A percentile compares a stretch with the other conserved stretches of the same genome.
Conservation (phyloP, 2,329 filamentous ascomycete genomes). For the Aureobasidium sp. region DNA sequence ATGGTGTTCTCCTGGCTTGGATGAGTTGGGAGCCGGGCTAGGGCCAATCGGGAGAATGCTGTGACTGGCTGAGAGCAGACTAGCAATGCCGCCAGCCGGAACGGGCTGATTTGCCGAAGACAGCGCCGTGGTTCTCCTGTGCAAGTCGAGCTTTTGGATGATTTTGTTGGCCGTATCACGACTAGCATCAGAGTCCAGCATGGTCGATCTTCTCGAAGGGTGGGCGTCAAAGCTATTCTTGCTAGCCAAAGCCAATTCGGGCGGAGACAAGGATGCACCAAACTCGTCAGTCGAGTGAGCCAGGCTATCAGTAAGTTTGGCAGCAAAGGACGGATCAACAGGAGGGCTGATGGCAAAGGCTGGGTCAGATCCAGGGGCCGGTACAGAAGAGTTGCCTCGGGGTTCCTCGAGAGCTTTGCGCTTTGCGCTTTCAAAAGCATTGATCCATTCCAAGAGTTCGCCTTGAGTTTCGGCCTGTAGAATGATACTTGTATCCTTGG, state of each 20-base stretch:
- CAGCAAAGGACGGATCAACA: conserved; percentile 81
- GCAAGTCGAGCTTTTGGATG: conserved; percentile 85
- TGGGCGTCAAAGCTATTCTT: conserved; percentile 65
- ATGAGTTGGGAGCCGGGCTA: conserved; percentile 23
- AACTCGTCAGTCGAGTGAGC: conserved; percentile 43
- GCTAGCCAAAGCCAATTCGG: conserved; percentile 44
- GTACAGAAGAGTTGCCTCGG: conserved; percentile 37
- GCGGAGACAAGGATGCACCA: conserved; percentile 52
- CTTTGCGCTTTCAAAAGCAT: conserved; percentile 88
- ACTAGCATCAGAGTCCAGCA: conserved; percentile 57
- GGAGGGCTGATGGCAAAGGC: conserved; percentile 91
- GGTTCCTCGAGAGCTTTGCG: conserved; percentile 77
- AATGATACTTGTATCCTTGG: conserved; percentile 81
- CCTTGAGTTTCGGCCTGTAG: conserved; percentile 87
- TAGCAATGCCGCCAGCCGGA: conserved; percentile 62
- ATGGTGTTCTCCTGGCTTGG: conserved; percentile 10
- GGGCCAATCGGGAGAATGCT: conserved; percentile 59
- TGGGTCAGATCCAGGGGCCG: conserved; percentile 48
- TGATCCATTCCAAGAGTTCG: conserved; percentile 90
- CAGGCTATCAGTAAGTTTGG: conserved; percentile 60
- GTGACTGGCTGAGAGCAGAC: conserved; percentile 77
- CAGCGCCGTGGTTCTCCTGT: conserved; percentile 53
- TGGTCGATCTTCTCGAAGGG: conserved; percentile 32
- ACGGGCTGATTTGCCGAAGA: conserved; percentile 26
- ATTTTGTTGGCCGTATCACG: conserved; percentile 79